Evolutionary conservation across 139 green algal genomes (phyloP).

Genomic region (Chlorella sp.): DNA sequence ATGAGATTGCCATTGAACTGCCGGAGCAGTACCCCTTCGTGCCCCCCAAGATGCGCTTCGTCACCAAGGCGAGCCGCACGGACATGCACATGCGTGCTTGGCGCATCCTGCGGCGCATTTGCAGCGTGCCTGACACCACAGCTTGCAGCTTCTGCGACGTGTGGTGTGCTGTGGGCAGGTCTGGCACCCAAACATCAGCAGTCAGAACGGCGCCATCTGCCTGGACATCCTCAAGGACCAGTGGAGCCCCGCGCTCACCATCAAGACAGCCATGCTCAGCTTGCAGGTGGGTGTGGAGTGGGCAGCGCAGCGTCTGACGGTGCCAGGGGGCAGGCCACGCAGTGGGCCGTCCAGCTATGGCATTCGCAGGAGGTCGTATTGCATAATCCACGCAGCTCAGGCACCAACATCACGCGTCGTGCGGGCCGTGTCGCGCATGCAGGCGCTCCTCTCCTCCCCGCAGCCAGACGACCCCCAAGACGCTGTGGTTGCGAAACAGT

Average conservation of each 20-base stretch:
- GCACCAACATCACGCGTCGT: too few relatives aligned
- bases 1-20: slow-evolving; percentile 78
- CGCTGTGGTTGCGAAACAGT: slow-evolving; percentile 91
- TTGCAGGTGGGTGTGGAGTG: slow-evolving; percentile 70
- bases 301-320: too few relatives aligned
- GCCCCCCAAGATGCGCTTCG: slow-evolving; percentile 96
- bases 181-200: slow-evolving; percentile 98
- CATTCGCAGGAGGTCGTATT: too few relatives aligned
- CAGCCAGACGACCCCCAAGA: slow-evolving; percentile 93
- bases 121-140: neutral
- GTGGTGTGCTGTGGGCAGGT: slow-evolving; percentile 18
- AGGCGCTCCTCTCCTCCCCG: slow-evolving; percentile 82
- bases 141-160: too few relatives aligned
- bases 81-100: neutral
- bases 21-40: slow-evolving; percentile 92
- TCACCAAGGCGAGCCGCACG: slow-evolving; percentile 74
- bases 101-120: neutral
- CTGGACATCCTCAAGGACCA: slow-evolving; percentile 95
- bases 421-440: too few relatives aligned
- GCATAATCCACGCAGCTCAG: too few relatives aligned
- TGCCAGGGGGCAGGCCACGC: too few relatives aligned
- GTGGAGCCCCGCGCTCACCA: slow-evolving; percentile 96
- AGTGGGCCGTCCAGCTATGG: too few relatives aligned
- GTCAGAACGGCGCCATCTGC: slow-evolving; percentile 90
- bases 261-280: slow-evolving; percentile 95